Evolutionary conservation across 2,329 filamentous ascomycete genomes (phyloP), one percentile per base, ranked within the genome.

Genomic region (Hawksworthiomyces lignivorus): DNA sequence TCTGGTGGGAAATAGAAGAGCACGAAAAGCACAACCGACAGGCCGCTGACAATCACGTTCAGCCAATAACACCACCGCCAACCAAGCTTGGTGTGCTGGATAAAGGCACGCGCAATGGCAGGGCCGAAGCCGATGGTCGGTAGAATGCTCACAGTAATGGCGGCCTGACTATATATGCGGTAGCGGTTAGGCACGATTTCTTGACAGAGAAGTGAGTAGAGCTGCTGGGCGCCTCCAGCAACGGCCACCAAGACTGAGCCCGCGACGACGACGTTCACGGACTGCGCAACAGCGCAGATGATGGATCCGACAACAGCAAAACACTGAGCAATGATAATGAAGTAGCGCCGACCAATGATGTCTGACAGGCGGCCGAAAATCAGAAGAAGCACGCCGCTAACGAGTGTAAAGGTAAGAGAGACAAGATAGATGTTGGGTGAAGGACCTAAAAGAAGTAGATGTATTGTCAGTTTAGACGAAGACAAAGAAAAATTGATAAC

Each of bases 41-140:
- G 43, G 10, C 56, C 57, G 28, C 56, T 60, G 41, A 66, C 55
- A 39, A 69, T 65, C 45, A 69, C 65, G 41, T 62, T 63, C 7
- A 73, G 50, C 48, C 69, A 72, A 52, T 68, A 75, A 38, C 55
- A 62, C 65, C 67, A 70, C 11, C 70, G 58, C 69, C 70, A 74
- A 14, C 58, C 57, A 5, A 59, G 50, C 5, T 48, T 51, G 1
- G 67, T 69, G 34, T 66, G 57, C 17, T 57, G 42, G 31, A 68
- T 62, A 28, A 72, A 59, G 5, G 57, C 54, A 7, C 62, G 56
- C 4, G 68, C 68, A 42, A 73, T 66, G 36, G 69, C 54, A 14
- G 66, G 64, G 0, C 67, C 69, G 42, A 66, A 63, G 19, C 60
- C 56, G 39, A 62, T 60, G 45, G 61, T 62, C 18, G 61, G 60